Percentiles rank a stretch among this genome's conserved stretches.
These are phyloP conservation scores for Tylopilus rubrobrunneus DNA, from an alignment of 768 basidiomycete species.

Conservation along the genomic window DNA sequence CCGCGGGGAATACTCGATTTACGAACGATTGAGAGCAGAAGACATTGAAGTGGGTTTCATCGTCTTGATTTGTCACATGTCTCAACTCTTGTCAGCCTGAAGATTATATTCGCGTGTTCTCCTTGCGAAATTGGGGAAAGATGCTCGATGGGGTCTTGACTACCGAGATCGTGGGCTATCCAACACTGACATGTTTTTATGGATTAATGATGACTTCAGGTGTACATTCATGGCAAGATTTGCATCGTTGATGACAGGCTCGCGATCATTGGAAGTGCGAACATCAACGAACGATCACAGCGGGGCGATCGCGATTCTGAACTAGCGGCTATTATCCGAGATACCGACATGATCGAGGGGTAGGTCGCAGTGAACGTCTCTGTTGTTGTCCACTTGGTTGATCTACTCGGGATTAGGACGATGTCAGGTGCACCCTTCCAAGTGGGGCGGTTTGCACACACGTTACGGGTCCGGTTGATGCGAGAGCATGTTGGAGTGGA, in stretches of 20 bases:
- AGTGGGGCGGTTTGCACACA: slow-evolving; percentile 96
- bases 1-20: slow-evolving; percentile 90
- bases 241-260: slow-evolving; percentile 93
- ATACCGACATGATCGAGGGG: slow-evolving; percentile 97
- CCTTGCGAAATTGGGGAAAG: slow-evolving; percentile 91
- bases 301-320: slow-evolving; percentile 97
- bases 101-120: slow-evolving; percentile 88
- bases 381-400: background rate
- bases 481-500: slow-evolving; percentile 94
- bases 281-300: slow-evolving; percentile 96
- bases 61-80: background rate
- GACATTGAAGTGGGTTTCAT: slow-evolving; percentile 68
- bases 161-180: slow-evolving; percentile 72
- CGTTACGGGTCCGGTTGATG: slow-evolving; percentile 91
- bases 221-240: slow-evolving; percentile 75
- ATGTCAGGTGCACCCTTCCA: slow-evolving; percentile 95
- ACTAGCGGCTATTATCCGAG: slow-evolving; percentile 85
- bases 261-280: slow-evolving; percentile 93
- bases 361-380: slow-evolving; percentile 31
- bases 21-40: slow-evolving; percentile 76
- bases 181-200: background rate
- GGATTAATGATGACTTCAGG: slow-evolving; percentile 37
- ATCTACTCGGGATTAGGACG: slow-evolving; percentile 43
- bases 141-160: slow-evolving; percentile 78
- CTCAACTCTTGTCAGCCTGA: slow-evolving; percentile 59